Percentiles rank a stretch among this genome's conserved stretches.
phyloP scores from a whole-genome alignment of 129 eudicot genomes.

The Gnaphalium uliginosum region DNA sequence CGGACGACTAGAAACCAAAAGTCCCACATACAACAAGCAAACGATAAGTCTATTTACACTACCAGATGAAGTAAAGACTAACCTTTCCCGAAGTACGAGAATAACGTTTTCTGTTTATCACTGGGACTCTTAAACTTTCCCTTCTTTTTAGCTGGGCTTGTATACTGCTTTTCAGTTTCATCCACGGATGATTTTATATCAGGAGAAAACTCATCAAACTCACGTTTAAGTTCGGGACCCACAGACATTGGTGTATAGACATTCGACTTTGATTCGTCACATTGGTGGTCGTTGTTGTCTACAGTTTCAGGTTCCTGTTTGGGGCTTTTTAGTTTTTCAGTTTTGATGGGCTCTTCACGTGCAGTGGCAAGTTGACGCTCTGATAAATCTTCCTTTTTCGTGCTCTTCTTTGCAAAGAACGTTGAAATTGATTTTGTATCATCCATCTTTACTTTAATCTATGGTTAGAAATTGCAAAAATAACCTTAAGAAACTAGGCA shows the following conservation, averaged over 20 bases:
- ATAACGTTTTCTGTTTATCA: conserved; percentile 64
- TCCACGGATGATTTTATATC: conserved; percentile 34
- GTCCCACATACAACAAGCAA: conserved; percentile 7
- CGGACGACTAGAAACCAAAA: conserved; percentile 9
- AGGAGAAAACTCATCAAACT: conserved; percentile 27
- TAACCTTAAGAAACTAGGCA: conserved; percentile 2
- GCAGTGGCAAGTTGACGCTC: conserved; percentile 21
- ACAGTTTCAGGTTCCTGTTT: conserved; percentile 54
- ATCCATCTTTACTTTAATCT: conserved; percentile 70
- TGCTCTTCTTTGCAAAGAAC: conserved; percentile 66
- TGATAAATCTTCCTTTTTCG: conserved; percentile 28
- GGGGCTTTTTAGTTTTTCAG: conserved; percentile 30
- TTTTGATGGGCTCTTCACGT: conserved; percentile 19
- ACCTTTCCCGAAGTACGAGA: conserved; percentile 70
- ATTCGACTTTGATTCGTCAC: conserved; percentile 33
- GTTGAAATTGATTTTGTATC: conserved; percentile 71
- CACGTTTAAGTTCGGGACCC: conserved; percentile 26
- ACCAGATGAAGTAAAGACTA: conserved; percentile 13
- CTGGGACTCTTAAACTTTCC: conserved; percentile 41
- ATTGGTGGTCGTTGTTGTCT: conserved; percentile 1
- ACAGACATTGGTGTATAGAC: conserved; percentile 1
- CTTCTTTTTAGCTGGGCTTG: conserved; percentile 50
- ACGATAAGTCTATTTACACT: conserved; percentile 17
- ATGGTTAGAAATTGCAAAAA: conserved; percentile 13
- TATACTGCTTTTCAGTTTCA: conserved; percentile 18